Evolutionary conservation across 768 basidiomycete species (phyloP).

Genomic region (Lactarius vividus): DNA sequence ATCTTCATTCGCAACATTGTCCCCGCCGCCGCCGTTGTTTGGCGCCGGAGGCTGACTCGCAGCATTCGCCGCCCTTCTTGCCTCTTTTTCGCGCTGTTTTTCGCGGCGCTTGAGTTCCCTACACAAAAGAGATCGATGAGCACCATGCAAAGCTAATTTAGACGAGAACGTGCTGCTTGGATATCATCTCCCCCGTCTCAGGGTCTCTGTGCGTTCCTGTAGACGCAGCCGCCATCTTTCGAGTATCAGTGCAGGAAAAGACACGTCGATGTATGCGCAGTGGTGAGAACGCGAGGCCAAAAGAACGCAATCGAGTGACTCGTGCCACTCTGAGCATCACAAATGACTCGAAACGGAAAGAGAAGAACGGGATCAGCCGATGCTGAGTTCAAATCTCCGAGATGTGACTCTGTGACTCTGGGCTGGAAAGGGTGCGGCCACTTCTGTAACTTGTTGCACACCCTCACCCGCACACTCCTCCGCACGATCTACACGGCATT

Average conservation of each 20-base stretch:
- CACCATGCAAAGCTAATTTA: constrained; percentile 26
- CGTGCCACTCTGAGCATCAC: constrained; percentile 33
- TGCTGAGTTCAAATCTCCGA: constrained; percentile 13
- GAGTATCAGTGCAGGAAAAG: background rate
- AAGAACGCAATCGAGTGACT: constrained; percentile 21
- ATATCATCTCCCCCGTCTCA: constrained; percentile 94
- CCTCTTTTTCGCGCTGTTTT: constrained; percentile 72
- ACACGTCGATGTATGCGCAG: background rate
- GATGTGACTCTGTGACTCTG: constrained; percentile 10
- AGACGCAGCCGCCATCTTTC: constrained; percentile 41
- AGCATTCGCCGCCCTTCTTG: constrained; percentile 78
- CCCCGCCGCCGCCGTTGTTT: constrained; percentile 35
- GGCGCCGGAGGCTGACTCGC: constrained; percentile 46
- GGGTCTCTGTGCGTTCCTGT: constrained; percentile 62
- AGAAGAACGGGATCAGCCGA: constrained; percentile 7
- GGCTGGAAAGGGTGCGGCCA: constrained; percentile 6
- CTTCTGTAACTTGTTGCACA: constrained; percentile 5
- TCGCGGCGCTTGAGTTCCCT: constrained; percentile 94
- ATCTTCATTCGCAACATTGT: constrained; percentile 55
- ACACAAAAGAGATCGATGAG: constrained; percentile 32
- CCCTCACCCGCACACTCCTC: constrained; percentile 8
- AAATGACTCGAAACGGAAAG: constrained; percentile 3
- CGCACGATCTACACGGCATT: constrained; percentile 12
- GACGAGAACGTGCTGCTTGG: constrained; percentile 72
- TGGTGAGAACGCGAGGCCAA: constrained; percentile 7